Evolutionary conservation across 345 rosid species (phyloP).

Genomic region (Crucihimalaya himalaica): DNA sequence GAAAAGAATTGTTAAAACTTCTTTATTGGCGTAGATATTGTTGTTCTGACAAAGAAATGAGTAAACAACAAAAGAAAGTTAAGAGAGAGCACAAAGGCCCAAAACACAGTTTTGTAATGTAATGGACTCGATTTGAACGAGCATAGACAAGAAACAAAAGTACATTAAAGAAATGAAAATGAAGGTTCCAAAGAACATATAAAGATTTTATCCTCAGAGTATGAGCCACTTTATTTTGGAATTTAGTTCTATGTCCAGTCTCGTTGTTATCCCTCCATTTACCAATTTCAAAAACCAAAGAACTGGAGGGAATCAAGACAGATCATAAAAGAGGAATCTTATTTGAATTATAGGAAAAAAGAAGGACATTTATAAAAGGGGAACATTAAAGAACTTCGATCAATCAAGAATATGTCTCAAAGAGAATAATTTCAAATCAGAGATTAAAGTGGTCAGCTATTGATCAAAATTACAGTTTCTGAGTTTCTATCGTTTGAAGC

Average conservation of each 20-base stretch:
- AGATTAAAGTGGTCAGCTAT: neutral
- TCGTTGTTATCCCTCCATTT: constrained; percentile 12
- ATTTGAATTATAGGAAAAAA: constrained; percentile 17
- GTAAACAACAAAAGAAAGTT: constrained; percentile 1
- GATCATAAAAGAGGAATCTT: neutral
- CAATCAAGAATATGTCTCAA: constrained; percentile 10
- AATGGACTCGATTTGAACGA: constrained; percentile 30
- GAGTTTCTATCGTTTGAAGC: constrained; percentile 3
- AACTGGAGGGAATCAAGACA: constrained; percentile 12
- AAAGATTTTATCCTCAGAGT: constrained; percentile 18
- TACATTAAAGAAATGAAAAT: constrained; percentile 30
- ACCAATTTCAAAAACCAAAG: neutral
- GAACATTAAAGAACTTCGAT: constrained; percentile 16
- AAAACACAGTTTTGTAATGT: constrained; percentile 32
- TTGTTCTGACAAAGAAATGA: constrained; percentile 18
- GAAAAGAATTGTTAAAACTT: neutral
- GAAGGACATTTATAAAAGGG: neutral
- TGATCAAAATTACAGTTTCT: neutral
- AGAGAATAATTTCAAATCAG: constrained; percentile 25
- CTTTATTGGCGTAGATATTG: constrained; percentile 19
- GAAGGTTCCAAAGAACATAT: constrained; percentile 40
- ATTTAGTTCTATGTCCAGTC: constrained; percentile 26
- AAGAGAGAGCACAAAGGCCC: constrained; percentile 28
- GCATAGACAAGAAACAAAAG: constrained; percentile 15
- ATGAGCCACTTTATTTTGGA: constrained; percentile 32